Evolutionary conservation across 176 grass and related monocot genomes (phyloP).

Genomic region (Paspalum notatum): DNA sequence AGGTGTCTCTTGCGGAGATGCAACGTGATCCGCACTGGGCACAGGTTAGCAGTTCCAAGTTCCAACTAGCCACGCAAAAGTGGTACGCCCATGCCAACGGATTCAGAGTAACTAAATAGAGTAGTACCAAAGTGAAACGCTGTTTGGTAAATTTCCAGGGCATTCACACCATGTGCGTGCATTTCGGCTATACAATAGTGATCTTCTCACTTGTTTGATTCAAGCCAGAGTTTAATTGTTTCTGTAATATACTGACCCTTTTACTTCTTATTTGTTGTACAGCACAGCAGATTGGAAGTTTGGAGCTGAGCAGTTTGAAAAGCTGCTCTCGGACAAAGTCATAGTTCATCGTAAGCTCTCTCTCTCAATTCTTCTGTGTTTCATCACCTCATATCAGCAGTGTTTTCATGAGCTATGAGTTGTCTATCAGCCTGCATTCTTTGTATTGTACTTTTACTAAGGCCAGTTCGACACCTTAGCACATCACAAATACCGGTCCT

Average conservation of each 20-base stretch:
- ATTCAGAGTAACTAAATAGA: not conserved
- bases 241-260: conserved; percentile 30
- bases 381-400: not conserved
- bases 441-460: not conserved
- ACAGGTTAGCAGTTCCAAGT: not conserved
- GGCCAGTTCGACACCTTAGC: conserved; percentile 14
- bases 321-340: conserved; percentile 66
- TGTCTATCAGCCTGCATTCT: not conserved
- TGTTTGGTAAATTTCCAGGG: not conserved
- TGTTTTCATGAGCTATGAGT: not conserved
- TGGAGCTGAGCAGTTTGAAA: conserved; percentile 75
- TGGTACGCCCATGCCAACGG: not conserved
- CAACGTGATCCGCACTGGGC: not conserved
- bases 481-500: conserved; percentile 2
- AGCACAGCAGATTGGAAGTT: conserved; percentile 83
- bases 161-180: not conserved
- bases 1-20: not conserved
- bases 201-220: not conserved
- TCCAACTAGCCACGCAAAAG: not conserved
- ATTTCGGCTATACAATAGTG: not conserved
- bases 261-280: conserved; percentile 43
- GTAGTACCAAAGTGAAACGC: not conserved
- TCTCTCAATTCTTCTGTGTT: too few relatives aligned
- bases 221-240: not conserved
- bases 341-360: conserved; percentile 88